Base-by-base conservation (phyloP, 1,284 basidiomycete species). In the Fistulina hepatica region DNA sequence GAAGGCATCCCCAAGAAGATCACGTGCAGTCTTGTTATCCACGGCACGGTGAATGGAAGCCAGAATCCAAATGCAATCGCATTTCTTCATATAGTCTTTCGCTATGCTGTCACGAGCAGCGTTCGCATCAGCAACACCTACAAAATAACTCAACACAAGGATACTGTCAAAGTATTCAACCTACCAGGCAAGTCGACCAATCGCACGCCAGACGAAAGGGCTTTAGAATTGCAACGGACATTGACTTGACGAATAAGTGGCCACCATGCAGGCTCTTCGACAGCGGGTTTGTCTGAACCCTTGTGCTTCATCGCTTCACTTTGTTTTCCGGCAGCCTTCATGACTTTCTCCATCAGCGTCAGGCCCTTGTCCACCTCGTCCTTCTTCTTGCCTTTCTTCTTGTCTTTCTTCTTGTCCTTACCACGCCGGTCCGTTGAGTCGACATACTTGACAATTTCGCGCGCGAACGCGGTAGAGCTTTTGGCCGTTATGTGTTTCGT, bases 361-460 rank as follows among this genome's bases (percentile, higher is more conserved):
- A 40, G 54, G 34, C 55, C 56, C 30, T 56, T 55, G 31, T 60
- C 54, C 2, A 54, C 37, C 47, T 64, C 63, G 13, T 55, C 52
- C 41, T 61, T 61, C 25, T 60, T 48, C 36, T 64, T 61, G 40
- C 58, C 53, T n/a, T n/a, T n/a, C n/a, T n/a, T n/a, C 47, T 64
- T 61, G 28, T 63, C 53, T 42, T 64, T 64, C 42, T 64, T 59
- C 48, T 69, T 67, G 42, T 63, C 59, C 34, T 64, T 64, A 12
- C 70, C 63, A 48, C 69, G 71, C 45, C 68, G 65, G 41, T 77
- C 71, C 50, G 75, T 78, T 1, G 73, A 76, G 48, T 76, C 73
- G 41, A 77, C 73, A 47, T 74, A 79, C 48, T 71, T 72, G n/a
- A 57, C 62, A 32, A 79, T 75, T 48, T 74, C 66, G 44, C 64